phyloP scores from a whole-genome alignment of 179 eudicot species.

The Silene vulgaris region DNA sequence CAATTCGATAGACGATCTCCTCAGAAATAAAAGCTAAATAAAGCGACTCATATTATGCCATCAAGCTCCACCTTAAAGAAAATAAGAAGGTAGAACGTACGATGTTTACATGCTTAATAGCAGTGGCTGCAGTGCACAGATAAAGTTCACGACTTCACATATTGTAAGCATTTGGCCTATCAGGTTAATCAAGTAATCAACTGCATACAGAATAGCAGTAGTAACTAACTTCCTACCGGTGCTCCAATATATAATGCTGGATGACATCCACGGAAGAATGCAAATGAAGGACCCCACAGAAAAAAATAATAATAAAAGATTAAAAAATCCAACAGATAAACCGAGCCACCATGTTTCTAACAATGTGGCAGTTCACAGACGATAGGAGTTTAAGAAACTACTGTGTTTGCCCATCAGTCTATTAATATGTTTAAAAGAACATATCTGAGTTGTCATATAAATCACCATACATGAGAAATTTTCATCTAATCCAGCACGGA shows the following conservation, averaged over 20 bases:
- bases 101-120: background rate
- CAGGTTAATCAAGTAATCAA: constrained; percentile 3
- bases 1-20: background rate
- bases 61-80: background rate
- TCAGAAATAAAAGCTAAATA: background rate
- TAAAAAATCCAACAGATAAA: background rate
- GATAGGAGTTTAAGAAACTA: background rate
- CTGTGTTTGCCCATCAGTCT: background rate
- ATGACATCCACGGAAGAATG: background rate
- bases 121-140: too few relatives aligned
- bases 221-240: background rate
- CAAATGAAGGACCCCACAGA: background rate
- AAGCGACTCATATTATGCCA: constrained; percentile 10
- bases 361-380: background rate
- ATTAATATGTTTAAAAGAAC: background rate
- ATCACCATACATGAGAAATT: background rate
- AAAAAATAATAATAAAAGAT: background rate
- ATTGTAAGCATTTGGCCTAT: background rate
- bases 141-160: background rate
- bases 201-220: background rate
- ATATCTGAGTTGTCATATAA: background rate
- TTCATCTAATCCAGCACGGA: background rate
- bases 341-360: background rate
- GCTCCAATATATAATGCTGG: background rate
- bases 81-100: background rate